Percentiles rank a stretch among this genome's conserved stretches.
phyloP scores from a whole-genome alignment of 495 filamentous ascomycete species.

The Xylaria castorea region DNA sequence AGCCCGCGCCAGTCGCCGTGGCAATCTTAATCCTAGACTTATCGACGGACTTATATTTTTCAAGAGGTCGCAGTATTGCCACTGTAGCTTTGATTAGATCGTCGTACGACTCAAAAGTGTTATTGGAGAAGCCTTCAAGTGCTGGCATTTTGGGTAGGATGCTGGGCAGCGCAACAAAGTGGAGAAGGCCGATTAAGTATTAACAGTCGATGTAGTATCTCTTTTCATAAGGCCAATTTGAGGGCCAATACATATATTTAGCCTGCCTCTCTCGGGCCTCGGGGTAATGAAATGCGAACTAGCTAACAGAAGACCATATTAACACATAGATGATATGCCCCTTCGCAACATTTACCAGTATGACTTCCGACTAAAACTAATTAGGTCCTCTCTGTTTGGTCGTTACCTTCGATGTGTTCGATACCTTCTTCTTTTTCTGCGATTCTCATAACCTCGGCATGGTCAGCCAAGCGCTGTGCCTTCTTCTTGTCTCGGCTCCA shows the following conservation, averaged over 20 bases:
- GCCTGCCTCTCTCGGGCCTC: not conserved
- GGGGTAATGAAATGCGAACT: not conserved
- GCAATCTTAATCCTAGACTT: not conserved
- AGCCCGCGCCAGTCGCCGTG: not conserved
- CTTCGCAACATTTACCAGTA: not conserved
- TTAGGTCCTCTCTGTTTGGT: not conserved
- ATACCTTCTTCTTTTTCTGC: not conserved
- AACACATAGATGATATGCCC: not conserved
- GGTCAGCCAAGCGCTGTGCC: not conserved
- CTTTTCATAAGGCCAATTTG: not conserved
- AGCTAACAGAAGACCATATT: not conserved
- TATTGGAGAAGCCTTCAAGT: not conserved
- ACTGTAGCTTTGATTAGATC: not conserved
- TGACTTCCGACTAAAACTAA: not conserved
- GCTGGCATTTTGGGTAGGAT: not conserved
- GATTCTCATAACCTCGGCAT: not conserved
- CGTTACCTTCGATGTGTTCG: not conserved
- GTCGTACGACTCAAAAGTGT: not conserved
- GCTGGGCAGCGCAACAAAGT: not conserved
- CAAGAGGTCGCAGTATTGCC: not conserved
- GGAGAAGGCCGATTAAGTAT: not conserved
- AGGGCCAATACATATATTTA: not conserved
- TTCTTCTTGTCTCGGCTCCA: not conserved
- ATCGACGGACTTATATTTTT: not conserved
- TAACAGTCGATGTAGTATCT: not conserved